Base-by-base conservation (phyloP, 352 stramenopile genomes). In the Thalassiosira pacifica region DNA sequence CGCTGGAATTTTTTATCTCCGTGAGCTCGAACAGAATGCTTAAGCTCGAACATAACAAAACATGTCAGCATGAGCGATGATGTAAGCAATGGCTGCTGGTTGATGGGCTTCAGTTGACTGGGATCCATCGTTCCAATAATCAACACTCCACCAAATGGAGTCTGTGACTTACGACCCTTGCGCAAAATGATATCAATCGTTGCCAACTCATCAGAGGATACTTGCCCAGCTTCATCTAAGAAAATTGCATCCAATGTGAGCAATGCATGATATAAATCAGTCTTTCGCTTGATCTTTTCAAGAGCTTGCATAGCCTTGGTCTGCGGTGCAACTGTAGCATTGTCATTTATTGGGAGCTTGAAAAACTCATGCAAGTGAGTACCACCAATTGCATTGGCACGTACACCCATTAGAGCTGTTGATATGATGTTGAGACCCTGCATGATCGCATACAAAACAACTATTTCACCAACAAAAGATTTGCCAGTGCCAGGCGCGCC, bases 171-270 rank as follows among this genome's bases (percentile, higher is more conserved):
- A 0, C 63, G 19, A 0, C 24, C 0, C 16, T 75, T 64, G 0
- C 74, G 61, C 0, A 82, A 48, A 8, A 82, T 74, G n/a, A 82
- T 82, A 66, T 82, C 61, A 31, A 68, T 74, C 0, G 45, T 22
- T 10, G 74, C 22, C 27, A 82, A 40, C 13, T 60, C 16, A 1
- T 82, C 29, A 0, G 26, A 8, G 13, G 63, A 82, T 10, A 67
- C 2, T 22, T 75, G 61, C 24, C 60, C 63, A 26, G 22, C 29
- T 45, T 75, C 52, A 45, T 82, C 74, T 6, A 82, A 11, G 31
- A 82, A 67, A 1, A 82, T 10, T 22, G 32, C 31, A 60, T 82
- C 63, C 0, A 74, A 0, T n/a, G 74, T 82, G 6, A 63, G 0
- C 27, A 31, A 68, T 82, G 64, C 45, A 57, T 42, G 34, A 42